Base-by-base conservation (phyloP, 2,329 filamentous ascomycete genomes). In the Pseudogymnoascus verrucosus region DNA sequence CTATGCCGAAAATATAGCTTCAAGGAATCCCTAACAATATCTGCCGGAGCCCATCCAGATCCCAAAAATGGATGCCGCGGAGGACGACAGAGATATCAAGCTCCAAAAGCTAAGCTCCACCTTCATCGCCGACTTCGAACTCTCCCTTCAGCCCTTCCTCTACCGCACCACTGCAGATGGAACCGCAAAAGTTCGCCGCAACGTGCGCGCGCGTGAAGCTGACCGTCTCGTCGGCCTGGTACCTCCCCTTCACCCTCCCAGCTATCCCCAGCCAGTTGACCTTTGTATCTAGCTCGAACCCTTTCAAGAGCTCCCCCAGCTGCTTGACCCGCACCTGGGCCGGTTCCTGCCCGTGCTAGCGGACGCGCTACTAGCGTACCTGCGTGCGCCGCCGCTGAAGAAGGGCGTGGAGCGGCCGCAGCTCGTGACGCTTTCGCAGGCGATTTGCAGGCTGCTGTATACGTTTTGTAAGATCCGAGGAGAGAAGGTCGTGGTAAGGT, bases 271-370 rank as follows among this genome's bases (percentile, higher is more conserved):
- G 14, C 16, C 11, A 68, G 23, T 57, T 64, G 47, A 69, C 40
- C 12, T 7, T 42, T 28, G 26, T 10, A 10, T 37, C 10, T 61
- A 72, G 69, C 84, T 99, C 60, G 92, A 97, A 69, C 87, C 89
- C 1, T 99, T 98, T 69, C 93, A 98, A 80, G 93, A 97, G 79
- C 88, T 96, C 68, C 95, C 95, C 16, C 95, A 99, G 74, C 82
- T 98, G 40, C 83, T 99, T 26, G 95, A 99, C 76, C 85, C 91
- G 8, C 84, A 93, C 74, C 81, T 99, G 44, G 86, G 89, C 61
- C 82, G 78, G 67, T 86, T 96, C 75, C 80, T 98, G 60, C 88
- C 90, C 23, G 78, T 84, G 42, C 80, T 98, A 37, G 86, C 91
- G 26, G 82, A 88, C 70, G 88, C 90, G 16, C 96, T 93, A 70